Conservation (phyloP, 352 stramenopile genomes). For the Pythium inflatum region DNA sequence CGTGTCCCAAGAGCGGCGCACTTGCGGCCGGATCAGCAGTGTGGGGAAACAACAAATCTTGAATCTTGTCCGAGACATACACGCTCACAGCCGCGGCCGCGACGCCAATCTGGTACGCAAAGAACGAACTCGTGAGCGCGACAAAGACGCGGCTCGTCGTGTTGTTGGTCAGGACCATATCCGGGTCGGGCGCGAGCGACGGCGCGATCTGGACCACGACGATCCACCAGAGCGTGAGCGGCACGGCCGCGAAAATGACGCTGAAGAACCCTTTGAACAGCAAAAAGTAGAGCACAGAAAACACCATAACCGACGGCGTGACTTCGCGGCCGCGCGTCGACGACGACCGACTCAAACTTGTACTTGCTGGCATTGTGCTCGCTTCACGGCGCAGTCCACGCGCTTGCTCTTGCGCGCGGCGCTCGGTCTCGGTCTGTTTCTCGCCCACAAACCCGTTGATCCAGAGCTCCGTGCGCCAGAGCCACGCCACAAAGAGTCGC, state of each 20-base stretch:
- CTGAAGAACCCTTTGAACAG: constrained; percentile 71
- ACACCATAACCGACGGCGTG: constrained; percentile 61
- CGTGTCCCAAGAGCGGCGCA: constrained; percentile 19
- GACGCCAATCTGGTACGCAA: constrained; percentile 63
- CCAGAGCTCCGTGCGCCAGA: constrained; percentile 62
- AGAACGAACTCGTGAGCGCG: constrained; percentile 58
- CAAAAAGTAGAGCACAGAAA: constrained; percentile 73
- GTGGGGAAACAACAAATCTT: constrained; percentile 54
- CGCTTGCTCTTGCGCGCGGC: constrained; percentile 12
- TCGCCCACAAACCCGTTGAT: constrained; percentile 48
- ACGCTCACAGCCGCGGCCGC: constrained; percentile 45
- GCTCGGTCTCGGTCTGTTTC: constrained; percentile 28
- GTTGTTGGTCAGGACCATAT: constrained; percentile 21
- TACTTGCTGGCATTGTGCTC: constrained; percentile 1
- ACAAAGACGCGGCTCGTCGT: constrained; percentile 39
- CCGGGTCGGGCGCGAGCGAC: neutral
- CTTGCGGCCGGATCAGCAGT: no score
- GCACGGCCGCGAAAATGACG: constrained; percentile 54
- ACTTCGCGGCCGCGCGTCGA: constrained; percentile 44
- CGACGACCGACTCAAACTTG: neutral
- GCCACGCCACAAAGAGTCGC: constrained; percentile 52
- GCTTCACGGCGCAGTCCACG: constrained; percentile 12
- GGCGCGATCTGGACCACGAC: constrained; percentile 48
- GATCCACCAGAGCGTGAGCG: constrained; percentile 52
- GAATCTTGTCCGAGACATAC: constrained; percentile 55